Percentiles rank a stretch among this genome's conserved stretches.
Conservation (phyloP, 2,329 filamentous ascomycete species). For the Verruconis gallopava region DNA sequence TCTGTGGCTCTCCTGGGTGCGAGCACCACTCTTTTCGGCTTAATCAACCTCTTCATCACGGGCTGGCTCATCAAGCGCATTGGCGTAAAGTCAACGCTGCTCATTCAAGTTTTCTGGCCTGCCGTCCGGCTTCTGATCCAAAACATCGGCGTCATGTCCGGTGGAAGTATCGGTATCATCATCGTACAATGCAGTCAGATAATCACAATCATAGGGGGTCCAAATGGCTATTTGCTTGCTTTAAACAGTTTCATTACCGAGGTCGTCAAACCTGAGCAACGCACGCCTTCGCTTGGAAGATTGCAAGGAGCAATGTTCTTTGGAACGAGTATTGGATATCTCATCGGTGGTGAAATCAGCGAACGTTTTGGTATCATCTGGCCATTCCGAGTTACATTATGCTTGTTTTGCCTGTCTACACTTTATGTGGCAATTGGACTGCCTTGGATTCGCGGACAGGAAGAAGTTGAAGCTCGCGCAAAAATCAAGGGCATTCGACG, state of each 20-base stretch:
- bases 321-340: conserved; percentile 49
- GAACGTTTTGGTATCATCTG: conserved; percentile 49
- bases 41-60: conserved; percentile 53
- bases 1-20: conserved; percentile 54
- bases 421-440: conserved; percentile 30
- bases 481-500: conserved; percentile 29
- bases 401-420: conserved; percentile 37
- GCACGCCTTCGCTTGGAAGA: conserved; percentile 52
- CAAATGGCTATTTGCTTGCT: conserved; percentile 54
- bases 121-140: conserved; percentile 51
- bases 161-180: conserved; percentile 49
- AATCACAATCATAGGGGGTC: conserved; percentile 55
- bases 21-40: conserved; percentile 55
- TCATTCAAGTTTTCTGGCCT: conserved; percentile 51
- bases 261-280: conserved; percentile 43
- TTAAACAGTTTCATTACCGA: conserved; percentile 58
- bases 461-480: conserved; percentile 11
- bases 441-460: conserved; percentile 32
- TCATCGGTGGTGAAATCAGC: conserved; percentile 52
- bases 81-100: conserved; percentile 49
- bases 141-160: conserved; percentile 49
- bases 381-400: conserved; percentile 52
- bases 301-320: conserved; percentile 56
- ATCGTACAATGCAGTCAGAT: conserved; percentile 56
- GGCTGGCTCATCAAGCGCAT: conserved; percentile 54